Evolutionary conservation across 345 rosid genomes (phyloP), one percentile per base, ranked within the genome.

Genomic region (Nasturtium officinale): DNA sequence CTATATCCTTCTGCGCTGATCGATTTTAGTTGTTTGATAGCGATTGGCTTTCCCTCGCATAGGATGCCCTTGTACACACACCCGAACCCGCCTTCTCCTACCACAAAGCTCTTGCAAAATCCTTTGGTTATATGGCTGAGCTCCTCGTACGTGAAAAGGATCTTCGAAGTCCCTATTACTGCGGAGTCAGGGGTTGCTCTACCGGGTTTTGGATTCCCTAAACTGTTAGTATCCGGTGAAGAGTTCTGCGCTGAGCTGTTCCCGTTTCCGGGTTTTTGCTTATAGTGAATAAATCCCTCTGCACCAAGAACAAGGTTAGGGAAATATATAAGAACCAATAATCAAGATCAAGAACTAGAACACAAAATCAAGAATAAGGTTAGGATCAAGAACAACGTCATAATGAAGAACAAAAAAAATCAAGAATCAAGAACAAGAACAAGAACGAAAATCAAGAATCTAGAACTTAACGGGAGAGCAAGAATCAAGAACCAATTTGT

Each of bases 11-110:
- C 78, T 42, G 74, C 71, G 17, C 65, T 73, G 5, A 69, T 51
- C 3, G 74, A 67, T 9, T 78, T 87, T 50, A 89, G 89, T 69
- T 89, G 96, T 82, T 89, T 89, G 37, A 89, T 87, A 0, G 96
- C 96, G 5, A 89, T 83, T 47, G 65, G 48, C 64, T 67, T 85
- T 64, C 92, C 89, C 42, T 83, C 84, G 3, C 64, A 17, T 28
- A 73, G 65, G 13, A 73, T 21, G 9, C 81, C 81, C 40, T 78
- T 78, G 71, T 68, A 78, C 28, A 78, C 81, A 16, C 58, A 78
- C 8, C 81, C 81, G 8, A 78, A 78, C 16, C 81, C 81, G 15
- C 81, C 81, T 62, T 78, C 78, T 67, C 81, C 81, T 62, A 78
- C 46, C 6, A 78, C 56, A 30, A 12, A 53, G 11, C 11, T 54